Evolutionary conservation across 129 eudicot species (phyloP).

Genomic region (Silybum marianum): DNA sequence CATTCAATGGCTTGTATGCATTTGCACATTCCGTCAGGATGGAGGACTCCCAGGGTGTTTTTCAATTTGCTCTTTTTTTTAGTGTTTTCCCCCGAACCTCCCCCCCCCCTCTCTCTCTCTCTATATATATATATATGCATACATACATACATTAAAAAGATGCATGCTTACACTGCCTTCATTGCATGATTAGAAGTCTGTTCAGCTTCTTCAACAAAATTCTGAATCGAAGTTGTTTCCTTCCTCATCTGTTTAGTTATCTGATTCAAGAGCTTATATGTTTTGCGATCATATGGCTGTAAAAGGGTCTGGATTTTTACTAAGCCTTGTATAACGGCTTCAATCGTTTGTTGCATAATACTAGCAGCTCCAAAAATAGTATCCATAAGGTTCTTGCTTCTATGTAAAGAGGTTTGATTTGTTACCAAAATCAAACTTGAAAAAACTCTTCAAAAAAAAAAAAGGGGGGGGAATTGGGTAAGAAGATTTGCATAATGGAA

Average conservation of each 20-base stretch:
- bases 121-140: too few relatives aligned
- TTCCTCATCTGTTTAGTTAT: slow-evolving; percentile 40
- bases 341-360: slow-evolving; percentile 40
- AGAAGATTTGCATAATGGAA: background rate
- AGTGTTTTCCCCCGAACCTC: too few relatives aligned
- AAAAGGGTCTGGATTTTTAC: slow-evolving; percentile 39
- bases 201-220: slow-evolving; percentile 37
- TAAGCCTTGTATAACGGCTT: slow-evolving; percentile 35
- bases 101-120: too few relatives aligned
- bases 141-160: background rate
- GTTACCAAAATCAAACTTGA: slow-evolving; percentile 47
- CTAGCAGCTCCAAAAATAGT: slow-evolving; percentile 50
- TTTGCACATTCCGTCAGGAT: too few relatives aligned
- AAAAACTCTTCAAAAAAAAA: slow-evolving; percentile 39
- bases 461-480: background rate
- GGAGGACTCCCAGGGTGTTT: too few relatives aligned
- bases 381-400: slow-evolving; percentile 43
- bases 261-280: slow-evolving; percentile 36
- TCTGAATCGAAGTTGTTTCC: slow-evolving; percentile 37
- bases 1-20: too few relatives aligned
- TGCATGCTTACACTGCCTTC: slow-evolving; percentile 44
- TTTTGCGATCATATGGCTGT: slow-evolving; percentile 43
- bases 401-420: slow-evolving; percentile 38
- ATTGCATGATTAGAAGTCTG: slow-evolving; percentile 43
- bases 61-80: too few relatives aligned